A percentile compares a stretch with the other conserved stretches of the same genome.
phyloP scores from a whole-genome alignment of 2,329 filamentous ascomycete species.

The Aspergillus tamarii region DNA sequence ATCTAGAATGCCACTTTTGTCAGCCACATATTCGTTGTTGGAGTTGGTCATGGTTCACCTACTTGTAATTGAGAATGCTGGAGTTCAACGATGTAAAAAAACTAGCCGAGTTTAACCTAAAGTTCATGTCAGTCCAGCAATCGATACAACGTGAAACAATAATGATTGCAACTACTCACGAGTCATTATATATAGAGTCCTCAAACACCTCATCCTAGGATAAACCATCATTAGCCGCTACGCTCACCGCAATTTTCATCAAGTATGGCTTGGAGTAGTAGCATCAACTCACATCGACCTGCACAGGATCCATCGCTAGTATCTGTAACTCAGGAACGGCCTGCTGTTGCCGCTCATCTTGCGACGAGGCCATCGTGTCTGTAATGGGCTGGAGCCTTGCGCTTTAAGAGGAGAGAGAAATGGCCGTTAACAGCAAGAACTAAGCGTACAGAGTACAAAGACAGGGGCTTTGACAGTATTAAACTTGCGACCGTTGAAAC shows the following conservation, averaged over 20 bases:
- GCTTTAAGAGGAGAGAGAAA: not conserved
- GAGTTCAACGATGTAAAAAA: not conserved
- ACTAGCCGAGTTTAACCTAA: not conserved
- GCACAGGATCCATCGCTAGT: not conserved
- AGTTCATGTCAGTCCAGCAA: not conserved
- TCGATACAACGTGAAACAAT: not conserved
- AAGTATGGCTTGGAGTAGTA: not conserved
- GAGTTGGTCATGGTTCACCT: not conserved
- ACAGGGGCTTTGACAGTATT: not conserved
- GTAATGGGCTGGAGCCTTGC: not conserved
- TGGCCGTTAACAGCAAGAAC: too few species aligned
- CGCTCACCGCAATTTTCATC: not conserved
- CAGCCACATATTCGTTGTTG: not conserved
- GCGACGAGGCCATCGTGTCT: not conserved
- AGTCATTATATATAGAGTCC: not conserved
- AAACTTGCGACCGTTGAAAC: not conserved
- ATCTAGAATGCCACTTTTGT: not conserved
- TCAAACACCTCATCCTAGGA: not conserved
- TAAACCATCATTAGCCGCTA: not conserved
- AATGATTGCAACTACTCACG: not conserved
- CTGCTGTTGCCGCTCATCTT: not conserved
- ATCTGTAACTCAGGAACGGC: not conserved
- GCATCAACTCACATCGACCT: not conserved
- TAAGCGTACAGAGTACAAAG: not conserved
- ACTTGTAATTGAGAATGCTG: constrained; percentile 3